Base-by-base conservation (phyloP, 768 basidiomycete species). In the Serpula lacrymans region DNA sequence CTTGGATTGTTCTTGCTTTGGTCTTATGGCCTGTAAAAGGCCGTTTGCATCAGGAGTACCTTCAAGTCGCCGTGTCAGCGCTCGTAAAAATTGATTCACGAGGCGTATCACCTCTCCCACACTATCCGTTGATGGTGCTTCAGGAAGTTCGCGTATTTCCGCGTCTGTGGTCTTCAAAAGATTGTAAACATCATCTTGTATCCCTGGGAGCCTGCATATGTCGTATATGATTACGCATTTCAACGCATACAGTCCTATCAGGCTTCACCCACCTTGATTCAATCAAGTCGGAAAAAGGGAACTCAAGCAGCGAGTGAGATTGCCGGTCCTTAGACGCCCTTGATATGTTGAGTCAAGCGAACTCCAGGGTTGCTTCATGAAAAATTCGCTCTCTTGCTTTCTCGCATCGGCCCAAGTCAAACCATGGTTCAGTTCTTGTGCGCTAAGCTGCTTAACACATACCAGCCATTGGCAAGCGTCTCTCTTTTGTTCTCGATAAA, bases 341-440 rank as follows among this genome's bases (percentile, higher is more conserved):
- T 74, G 71, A 42, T 76, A 75, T 10, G 67, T 58, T 0, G 57
- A 13, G 7, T 80, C 80, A 2, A 86, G 60, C 6, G 69, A 64
- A 3, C 63, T 70, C 82, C 82, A 87, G 0, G 78, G 77, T 0
- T 65, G 34, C 0, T 55, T 73, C 8, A 62, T 59, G 18, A 88
- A 89, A 57, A 74, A 89, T 0, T 66, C 59, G 5, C 72, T 55
- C 49, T 89, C 87, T 21, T 58, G 57, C 20, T 54, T 45, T 2
- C 86, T 74, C 0, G 87, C 88, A 16, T 77, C 66, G n/a, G 57
- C 59, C 81, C 83, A 88, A 1, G 77, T 54, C n/a, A n/a, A n/a
- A n/a, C n/a, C n/a, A n/a, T n/a, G n/a, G n/a, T 29, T 16, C 6
- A 61, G 44, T 3, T 33, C 49, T 26, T 57, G 52, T 5, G 56